These are phyloP conservation scores for Xerocomellus amylosporus DNA, from an alignment of 768 basidiomycete genomes.

Conservation along the genomic window DNA sequence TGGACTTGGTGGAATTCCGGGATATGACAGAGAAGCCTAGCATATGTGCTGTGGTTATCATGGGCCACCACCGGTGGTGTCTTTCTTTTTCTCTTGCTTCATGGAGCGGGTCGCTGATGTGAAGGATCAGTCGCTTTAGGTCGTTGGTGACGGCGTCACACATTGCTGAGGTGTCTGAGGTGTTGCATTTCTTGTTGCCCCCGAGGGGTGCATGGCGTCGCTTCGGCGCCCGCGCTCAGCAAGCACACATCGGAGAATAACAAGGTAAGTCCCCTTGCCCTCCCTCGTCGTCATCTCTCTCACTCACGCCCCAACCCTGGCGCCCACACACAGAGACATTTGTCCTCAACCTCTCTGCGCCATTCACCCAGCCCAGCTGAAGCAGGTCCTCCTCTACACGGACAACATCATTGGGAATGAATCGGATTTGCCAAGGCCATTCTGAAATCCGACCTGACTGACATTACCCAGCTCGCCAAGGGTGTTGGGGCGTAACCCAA, in stretches of 20 bases:
- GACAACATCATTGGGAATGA: slow-evolving; percentile 95
- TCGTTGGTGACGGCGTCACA: slow-evolving; percentile 90
- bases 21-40: slow-evolving; percentile 94
- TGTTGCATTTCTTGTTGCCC: slow-evolving; percentile 72
- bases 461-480: slow-evolving; percentile 66
- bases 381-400: slow-evolving; percentile 74
- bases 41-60: slow-evolving; percentile 93
- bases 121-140: slow-evolving; percentile 35
- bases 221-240: slow-evolving; percentile 67
- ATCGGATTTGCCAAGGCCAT: slow-evolving; percentile 75
- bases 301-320: not conserved
- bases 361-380: slow-evolving; percentile 87
- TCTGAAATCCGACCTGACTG: slow-evolving; percentile 61
- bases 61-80: slow-evolving; percentile 83
- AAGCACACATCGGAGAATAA: slow-evolving; percentile 71
- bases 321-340: slow-evolving; percentile 57
- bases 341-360: slow-evolving; percentile 89
- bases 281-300: not conserved
- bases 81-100: not conserved
- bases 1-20: no score
- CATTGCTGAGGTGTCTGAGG: slow-evolving; percentile 87
- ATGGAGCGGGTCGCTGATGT: not conserved
- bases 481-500: slow-evolving; percentile 73
- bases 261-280: slow-evolving; percentile 51
- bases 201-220: slow-evolving; percentile 86